Percentiles rank a stretch among this genome's conserved stretches.
These are phyloP conservation scores for Penstemon newberryi DNA, from an alignment of 257 asterid genomes.

Conservation along the genomic window DNA sequence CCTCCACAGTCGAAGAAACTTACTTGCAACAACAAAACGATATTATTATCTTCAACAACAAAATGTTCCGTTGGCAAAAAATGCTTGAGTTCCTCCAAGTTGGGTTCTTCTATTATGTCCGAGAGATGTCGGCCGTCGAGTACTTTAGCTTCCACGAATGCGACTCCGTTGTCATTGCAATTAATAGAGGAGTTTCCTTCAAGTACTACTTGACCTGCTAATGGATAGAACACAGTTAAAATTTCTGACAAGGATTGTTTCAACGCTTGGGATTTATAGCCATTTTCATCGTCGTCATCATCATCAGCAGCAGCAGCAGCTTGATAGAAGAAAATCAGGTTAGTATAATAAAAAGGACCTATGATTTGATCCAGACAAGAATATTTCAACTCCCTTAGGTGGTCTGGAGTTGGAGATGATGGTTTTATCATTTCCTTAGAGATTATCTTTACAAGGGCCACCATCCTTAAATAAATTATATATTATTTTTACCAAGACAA, in stretches of 20 bases:
- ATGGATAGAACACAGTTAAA: conserved; percentile 38
- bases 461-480: no score
- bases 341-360: conserved; percentile 31
- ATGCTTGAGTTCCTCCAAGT: conserved; percentile 8
- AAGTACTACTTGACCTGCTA: conserved; percentile 34
- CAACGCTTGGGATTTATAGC: conserved; percentile 12
- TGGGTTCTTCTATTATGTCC: conserved; percentile 18
- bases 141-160: conserved; percentile 31
- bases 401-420: conserved; percentile 43
- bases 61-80: conserved; percentile 18
- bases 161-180: conserved; percentile 44
- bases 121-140: not conserved
- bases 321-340: conserved; percentile 36
- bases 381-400: conserved; percentile 27
- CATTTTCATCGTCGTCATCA: not conserved
- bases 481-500: no score
- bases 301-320: not conserved
- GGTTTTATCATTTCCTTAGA: conserved; percentile 40
- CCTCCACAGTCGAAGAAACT: conserved; percentile 36
- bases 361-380: conserved; percentile 45
- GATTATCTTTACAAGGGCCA: no score
- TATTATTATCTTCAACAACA: not conserved
- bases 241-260: conserved; percentile 36
- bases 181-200: conserved; percentile 26
- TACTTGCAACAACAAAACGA: conserved; percentile 29